These are phyloP conservation scores for Tulasnella sp. DNA, from an alignment of 768 basidiomycete genomes.

Conservation along the genomic window DNA sequence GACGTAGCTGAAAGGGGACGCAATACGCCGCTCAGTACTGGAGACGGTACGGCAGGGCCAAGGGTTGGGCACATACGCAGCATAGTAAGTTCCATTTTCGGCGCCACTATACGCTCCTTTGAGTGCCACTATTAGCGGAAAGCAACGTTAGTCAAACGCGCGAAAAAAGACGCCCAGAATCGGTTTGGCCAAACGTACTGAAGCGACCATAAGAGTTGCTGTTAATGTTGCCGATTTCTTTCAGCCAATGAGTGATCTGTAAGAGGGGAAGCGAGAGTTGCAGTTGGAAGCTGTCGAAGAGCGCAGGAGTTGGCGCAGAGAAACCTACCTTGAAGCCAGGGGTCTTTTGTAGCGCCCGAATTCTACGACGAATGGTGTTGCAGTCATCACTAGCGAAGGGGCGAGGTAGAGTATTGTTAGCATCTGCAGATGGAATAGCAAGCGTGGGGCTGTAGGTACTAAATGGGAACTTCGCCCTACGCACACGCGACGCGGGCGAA, in stretches of 20 bases:
- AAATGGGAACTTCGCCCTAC: constrained; percentile 36
- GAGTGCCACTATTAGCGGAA: constrained; percentile 40
- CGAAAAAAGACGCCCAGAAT: no score
- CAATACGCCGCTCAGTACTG: background rate
- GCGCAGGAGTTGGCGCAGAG: no score
- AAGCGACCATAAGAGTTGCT: constrained; percentile 46
- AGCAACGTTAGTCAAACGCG: no score
- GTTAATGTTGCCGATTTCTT: constrained; percentile 47
- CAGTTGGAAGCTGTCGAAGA: no score
- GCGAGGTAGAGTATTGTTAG: background rate
- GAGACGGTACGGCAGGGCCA: background rate
- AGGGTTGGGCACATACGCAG: constrained; percentile 39
- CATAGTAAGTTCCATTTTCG: constrained; percentile 45
- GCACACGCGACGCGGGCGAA: background rate
- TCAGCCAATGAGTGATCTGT: constrained; percentile 46
- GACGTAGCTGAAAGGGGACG: constrained; percentile 37
- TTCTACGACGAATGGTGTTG: constrained; percentile 48
- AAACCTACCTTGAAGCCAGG: constrained; percentile 43
- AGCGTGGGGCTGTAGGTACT: constrained; percentile 30
- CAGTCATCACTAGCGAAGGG: constrained; percentile 41
- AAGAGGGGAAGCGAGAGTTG: background rate
- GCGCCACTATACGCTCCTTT: constrained; percentile 44
- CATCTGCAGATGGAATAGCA: background rate
- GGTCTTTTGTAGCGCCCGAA: constrained; percentile 41
- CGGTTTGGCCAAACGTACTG: no score